phyloP scores from a whole-genome alignment of 768 basidiomycete genomes.

The Boletus fagicola region DNA sequence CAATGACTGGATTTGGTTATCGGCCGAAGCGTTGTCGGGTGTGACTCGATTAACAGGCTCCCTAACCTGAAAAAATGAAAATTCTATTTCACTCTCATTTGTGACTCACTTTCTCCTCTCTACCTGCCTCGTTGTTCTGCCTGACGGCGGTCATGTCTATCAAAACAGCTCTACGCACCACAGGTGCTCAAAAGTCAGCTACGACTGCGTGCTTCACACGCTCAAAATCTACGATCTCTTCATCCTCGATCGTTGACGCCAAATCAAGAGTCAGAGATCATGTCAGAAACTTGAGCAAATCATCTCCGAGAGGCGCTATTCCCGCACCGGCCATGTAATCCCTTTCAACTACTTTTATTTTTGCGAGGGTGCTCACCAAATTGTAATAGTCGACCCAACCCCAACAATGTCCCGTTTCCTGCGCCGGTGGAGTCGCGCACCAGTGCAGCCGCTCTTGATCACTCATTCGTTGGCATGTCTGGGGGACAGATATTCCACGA shows the following conservation, averaged over 20 bases:
- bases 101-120: slow-evolving; percentile 4
- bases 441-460: slow-evolving; percentile 58
- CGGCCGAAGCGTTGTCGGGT: slow-evolving; percentile 25
- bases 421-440: slow-evolving; percentile 37
- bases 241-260: slow-evolving; percentile 67
- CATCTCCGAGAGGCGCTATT: slow-evolving; percentile 57
- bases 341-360: neutral
- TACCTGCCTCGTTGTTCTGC: slow-evolving; percentile 9
- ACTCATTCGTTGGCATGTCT: slow-evolving; percentile 89
- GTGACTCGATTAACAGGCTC: slow-evolving; percentile 22
- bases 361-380: slow-evolving; percentile 38
- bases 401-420: slow-evolving; percentile 37
- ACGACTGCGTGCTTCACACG: slow-evolving; percentile 39
- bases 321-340: slow-evolving; percentile 63
- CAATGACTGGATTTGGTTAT: slow-evolving; percentile 13
- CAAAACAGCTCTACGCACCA: slow-evolving; percentile 42
- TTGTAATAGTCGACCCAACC: slow-evolving; percentile 51
- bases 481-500: slow-evolving; percentile 99
- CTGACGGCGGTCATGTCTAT: slow-evolving; percentile 40
- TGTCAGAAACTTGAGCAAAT: slow-evolving; percentile 71
- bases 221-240: slow-evolving; percentile 49
- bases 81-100: slow-evolving; percentile 3
- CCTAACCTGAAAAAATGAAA: slow-evolving; percentile 7
- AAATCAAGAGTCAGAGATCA: slow-evolving; percentile 79
- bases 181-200: slow-evolving; percentile 38